Evolutionary conservation across 495 filamentous ascomycete genomes (phyloP), one percentile per base, ranked within the genome.

Genomic region (Penicillium bialowiezense): DNA sequence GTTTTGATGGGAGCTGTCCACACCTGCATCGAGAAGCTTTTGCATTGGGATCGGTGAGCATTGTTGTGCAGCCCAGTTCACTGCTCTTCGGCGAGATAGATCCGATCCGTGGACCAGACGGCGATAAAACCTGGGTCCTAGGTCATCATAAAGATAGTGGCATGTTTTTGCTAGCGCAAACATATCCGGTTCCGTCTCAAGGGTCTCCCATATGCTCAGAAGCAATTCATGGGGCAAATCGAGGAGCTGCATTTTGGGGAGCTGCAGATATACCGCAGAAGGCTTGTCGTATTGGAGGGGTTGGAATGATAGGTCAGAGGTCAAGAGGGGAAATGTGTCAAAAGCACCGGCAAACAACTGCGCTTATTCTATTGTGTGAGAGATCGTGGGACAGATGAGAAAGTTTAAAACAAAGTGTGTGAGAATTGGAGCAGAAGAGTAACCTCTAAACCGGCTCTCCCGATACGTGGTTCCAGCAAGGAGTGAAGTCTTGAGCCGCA

Each of bases 221-320:
- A 54, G 34, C 33, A 54, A 17, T 29, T 54, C 51, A 10, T 24
- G 44, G 5, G 51, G 51, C 15, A 54, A 26, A 14, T 40, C 34
- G 9, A 54, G 51, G 12, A 54, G 45, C 24, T 15, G n/a, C 44
- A 54, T 48, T 8, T 26, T 8, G 23, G 8, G 3, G 8, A 26
- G 23, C 8, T 26, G 23, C 23, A 26, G 8, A 26, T 3, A 3
- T 4, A 26, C 23, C 8, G 23, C 23, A 26, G 23, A 3, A 26
- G 8, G 8, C 23, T 26, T 26, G 23, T 26, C 8, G 3, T 3
- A 4, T 8, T 26, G 3, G 23, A 8, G 23, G 23, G 8, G 23
- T 8, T 26, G 23, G 23, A 26, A 26, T 26, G 23, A 26, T 26
- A 26, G 23, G 23, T 26, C 23, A 8, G 23, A 26, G 23, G 23